Conservation (phyloP, 495 filamentous ascomycete species). For the Xylaria intraflava region DNA sequence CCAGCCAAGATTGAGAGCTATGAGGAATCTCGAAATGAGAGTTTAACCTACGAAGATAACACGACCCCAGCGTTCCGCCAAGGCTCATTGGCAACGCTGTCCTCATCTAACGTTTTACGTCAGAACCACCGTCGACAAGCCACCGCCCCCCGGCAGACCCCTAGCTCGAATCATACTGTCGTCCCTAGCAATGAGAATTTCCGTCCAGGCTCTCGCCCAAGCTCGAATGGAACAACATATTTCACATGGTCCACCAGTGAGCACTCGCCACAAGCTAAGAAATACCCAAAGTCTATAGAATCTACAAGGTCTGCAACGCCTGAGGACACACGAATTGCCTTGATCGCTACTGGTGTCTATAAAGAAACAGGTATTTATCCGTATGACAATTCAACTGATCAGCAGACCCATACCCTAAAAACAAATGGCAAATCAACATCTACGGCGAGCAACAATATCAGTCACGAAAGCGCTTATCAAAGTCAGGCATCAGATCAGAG, state of each 20-base stretch:
- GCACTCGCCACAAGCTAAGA: constrained; percentile 5
- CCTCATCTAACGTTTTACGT: neutral
- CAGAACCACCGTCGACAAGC: neutral
- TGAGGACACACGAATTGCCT: constrained; percentile 10
- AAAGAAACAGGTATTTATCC: constrained; percentile 12
- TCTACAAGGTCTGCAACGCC: constrained; percentile 15
- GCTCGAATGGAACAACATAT: constrained; percentile 18
- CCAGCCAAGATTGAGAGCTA: neutral
- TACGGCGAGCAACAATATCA: neutral
- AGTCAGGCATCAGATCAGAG: neutral
- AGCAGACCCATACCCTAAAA: neutral
- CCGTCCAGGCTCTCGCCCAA: neutral
- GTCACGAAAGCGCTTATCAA: neutral
- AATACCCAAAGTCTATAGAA: neutral
- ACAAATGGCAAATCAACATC: neutral
- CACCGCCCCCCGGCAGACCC: neutral
- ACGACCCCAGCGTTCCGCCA: neutral
- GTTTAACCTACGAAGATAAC: neutral
- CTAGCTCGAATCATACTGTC: neutral
- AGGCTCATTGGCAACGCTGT: neutral
- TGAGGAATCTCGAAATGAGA: neutral
- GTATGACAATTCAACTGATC: constrained; percentile 4
- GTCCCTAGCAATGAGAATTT: neutral
- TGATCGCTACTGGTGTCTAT: constrained; percentile 23
- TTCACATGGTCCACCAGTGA: constrained; percentile 29